Percentiles rank a stretch among this genome's conserved stretches.
These are phyloP conservation scores for Blumeria hordei DNA, from an alignment of 2,329 filamentous ascomycete species.

Conservation along the genomic window DNA sequence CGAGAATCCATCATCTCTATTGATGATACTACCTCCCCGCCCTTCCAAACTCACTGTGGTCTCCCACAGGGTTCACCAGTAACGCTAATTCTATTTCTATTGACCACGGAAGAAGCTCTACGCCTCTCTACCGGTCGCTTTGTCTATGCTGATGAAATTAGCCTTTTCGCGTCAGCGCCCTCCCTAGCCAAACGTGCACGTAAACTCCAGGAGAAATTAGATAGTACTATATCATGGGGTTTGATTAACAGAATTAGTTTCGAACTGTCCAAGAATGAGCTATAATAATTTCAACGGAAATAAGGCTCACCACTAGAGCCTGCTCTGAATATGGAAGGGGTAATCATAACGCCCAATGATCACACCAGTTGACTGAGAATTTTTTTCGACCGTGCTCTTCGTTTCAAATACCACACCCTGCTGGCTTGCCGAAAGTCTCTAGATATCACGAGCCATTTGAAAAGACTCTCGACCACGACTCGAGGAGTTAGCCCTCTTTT, in stretches of 20 bases:
- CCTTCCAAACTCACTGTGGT: not conserved
- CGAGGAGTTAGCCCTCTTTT: not conserved
- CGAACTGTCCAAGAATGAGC: too few species aligned
- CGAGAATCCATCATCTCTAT: not conserved
- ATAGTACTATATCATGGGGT: not conserved
- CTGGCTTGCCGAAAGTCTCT: not conserved
- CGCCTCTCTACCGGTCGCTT: not conserved
- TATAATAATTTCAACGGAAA: not conserved
- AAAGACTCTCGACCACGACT: not conserved
- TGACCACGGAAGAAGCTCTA: not conserved
- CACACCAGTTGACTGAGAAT: not conserved
- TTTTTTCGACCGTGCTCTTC: not conserved
- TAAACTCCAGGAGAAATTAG: not conserved
- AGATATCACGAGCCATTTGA: not conserved
- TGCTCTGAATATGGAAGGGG: not conserved
- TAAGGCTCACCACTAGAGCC: not conserved
- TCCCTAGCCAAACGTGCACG: not conserved
- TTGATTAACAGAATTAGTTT: not conserved
- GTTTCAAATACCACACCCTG: not conserved
- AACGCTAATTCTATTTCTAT: not conserved
- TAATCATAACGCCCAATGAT: not conserved
- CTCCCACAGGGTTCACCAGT: not conserved
- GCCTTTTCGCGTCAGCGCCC: not conserved
- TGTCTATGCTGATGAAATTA: not conserved
- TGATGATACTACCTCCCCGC: not conserved